A percentile compares a stretch with the other conserved stretches of the same genome.
Evolutionary conservation across 345 rosid species (phyloP).

Genomic region (Ricinus communis): DNA sequence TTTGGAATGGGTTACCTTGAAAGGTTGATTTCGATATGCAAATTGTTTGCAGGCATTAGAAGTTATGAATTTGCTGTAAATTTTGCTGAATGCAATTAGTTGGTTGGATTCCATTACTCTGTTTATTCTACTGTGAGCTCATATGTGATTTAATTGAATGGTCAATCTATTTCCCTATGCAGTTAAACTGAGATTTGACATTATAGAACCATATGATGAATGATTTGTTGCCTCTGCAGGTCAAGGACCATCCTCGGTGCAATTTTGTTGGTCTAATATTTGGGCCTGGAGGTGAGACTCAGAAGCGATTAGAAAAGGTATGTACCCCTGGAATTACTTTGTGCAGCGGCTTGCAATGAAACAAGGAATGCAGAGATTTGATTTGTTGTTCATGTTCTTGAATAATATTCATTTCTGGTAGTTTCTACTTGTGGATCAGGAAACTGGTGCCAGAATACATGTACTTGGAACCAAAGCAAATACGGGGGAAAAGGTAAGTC

Average conservation of each 20-base stretch:
- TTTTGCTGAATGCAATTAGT: constrained; percentile 7
- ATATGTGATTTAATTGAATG: not conserved
- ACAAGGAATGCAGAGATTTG: not conserved
- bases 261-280: constrained; percentile 72
- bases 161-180: not conserved
- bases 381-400: not conserved
- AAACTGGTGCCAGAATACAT: constrained; percentile 78
- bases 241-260: constrained; percentile 66
- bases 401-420: constrained; percentile 3
- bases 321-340: constrained; percentile 14
- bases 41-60: not conserved
- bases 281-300: constrained; percentile 82
- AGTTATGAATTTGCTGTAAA: not conserved
- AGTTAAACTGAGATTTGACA: not conserved
- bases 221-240: constrained; percentile 41
- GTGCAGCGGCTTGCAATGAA: not conserved
- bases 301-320: constrained; percentile 79
- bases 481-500: constrained; percentile 65
- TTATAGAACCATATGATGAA: not conserved
- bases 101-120: not conserved
- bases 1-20: not conserved
- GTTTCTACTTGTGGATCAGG: constrained; percentile 44
- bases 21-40: not conserved
- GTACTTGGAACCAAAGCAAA: constrained; percentile 56
- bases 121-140: not conserved